Conservation (phyloP, 2,329 filamentous ascomycete genomes). For the Periconia digitata region DNA sequence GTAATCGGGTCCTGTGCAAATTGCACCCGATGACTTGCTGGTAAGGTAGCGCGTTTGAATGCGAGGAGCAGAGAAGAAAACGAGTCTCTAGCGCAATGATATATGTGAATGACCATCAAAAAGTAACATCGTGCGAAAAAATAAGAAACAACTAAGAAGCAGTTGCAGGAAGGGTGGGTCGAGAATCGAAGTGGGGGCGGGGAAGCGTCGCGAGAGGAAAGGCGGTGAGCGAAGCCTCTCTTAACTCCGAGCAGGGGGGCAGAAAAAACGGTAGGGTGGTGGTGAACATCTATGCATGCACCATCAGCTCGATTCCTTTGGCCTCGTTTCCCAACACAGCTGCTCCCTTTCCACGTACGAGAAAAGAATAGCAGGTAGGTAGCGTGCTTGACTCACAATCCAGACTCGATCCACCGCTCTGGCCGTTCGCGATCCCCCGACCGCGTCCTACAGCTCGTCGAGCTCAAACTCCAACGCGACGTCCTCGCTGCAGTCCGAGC, state of each 20-base stretch:
- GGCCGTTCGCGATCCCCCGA: neutral
- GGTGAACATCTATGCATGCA: too few relatives aligned
- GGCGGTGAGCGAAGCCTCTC: neutral
- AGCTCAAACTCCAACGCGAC: slow-evolving; percentile 46
- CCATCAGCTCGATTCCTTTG: neutral
- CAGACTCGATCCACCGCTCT: too few relatives aligned
- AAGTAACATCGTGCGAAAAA: neutral
- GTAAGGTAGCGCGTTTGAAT: too few relatives aligned
- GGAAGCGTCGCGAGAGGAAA: neutral
- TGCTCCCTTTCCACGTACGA: too few relatives aligned
- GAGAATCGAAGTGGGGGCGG: neutral
- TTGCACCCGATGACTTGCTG: too few relatives aligned
- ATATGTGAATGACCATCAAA: too few relatives aligned
- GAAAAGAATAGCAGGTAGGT: too few relatives aligned
- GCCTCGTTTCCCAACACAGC: neutral
- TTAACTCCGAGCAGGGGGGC: neutral
- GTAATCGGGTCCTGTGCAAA: too few relatives aligned
- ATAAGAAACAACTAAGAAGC: neutral
- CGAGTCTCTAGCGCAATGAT: too few relatives aligned
- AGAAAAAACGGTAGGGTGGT: neutral
- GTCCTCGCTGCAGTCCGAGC: slow-evolving; percentile 48
- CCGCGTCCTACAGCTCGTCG: slow-evolving; percentile 32
- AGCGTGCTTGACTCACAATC: too few relatives aligned
- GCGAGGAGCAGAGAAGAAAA: too few relatives aligned
- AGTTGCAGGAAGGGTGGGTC: neutral